Conservation (phyloP, 192 early-diverging fungal genomes). For the Allomyces macrogynus region DNA sequence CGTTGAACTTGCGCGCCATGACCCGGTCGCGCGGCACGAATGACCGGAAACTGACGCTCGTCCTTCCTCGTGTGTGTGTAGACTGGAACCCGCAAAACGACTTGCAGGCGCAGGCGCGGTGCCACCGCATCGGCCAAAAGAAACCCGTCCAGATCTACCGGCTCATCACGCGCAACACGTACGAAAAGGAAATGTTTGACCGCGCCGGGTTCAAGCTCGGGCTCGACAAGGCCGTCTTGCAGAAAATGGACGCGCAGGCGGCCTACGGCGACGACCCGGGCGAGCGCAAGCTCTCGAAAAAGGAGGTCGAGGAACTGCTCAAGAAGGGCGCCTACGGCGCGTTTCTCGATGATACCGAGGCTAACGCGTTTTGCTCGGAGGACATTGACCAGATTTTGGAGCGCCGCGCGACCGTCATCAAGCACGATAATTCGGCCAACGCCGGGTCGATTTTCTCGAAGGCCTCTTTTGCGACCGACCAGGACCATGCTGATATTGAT, state of each 20-base stretch:
- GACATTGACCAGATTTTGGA: conserved; percentile 71
- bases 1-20: not conserved
- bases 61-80: not conserved
- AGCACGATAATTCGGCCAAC: conserved; percentile 39
- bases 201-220: conserved; percentile 74
- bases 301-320: conserved; percentile 63
- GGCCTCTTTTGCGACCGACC: conserved; percentile 44
- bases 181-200: conserved; percentile 81
- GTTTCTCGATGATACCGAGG: conserved; percentile 60
- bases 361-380: conserved; percentile 56
- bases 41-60: too few relatives aligned
- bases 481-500: conserved; percentile 33
- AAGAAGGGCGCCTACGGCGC: conserved; percentile 82
- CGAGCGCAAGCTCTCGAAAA: conserved; percentile 38
- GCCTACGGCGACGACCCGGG: conserved; percentile 11
- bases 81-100: conserved; percentile 88
- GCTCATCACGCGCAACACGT: conserved; percentile 59
- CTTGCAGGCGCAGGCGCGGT: conserved; percentile 60
- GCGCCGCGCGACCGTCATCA: conserved; percentile 53
- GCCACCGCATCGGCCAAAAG: conserved; percentile 75
- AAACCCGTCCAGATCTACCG: conserved; percentile 59
- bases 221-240: conserved; percentile 55
- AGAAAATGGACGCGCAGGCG: conserved; percentile 41
- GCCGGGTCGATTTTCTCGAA: conserved; percentile 69
- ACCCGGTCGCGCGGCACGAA: too few relatives aligned